A percentile compares a stretch with the other conserved stretches of the same genome.
These are phyloP conservation scores for Leucocoprinus sp. DNA, from an alignment of 768 basidiomycete species.

Conservation along the genomic window DNA sequence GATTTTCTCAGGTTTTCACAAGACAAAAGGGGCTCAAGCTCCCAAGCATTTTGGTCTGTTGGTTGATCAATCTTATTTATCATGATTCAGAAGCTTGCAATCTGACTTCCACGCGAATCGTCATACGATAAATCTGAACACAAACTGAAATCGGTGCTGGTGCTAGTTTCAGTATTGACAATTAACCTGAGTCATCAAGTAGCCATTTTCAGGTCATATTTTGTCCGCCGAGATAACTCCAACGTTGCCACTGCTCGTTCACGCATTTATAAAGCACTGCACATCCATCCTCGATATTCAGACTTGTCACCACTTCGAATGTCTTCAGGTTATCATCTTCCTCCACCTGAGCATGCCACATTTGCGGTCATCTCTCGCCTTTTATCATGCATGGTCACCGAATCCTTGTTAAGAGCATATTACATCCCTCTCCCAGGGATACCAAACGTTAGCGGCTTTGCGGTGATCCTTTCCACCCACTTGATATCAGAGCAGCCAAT, in stretches of 20 bases:
- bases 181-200: slow-evolving; percentile 5
- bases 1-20: neutral
- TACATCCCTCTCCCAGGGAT: slow-evolving; percentile 26
- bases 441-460: slow-evolving; percentile 23
- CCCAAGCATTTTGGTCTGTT: too few species aligned
- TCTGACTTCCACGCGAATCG: slow-evolving; percentile 3
- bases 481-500: slow-evolving; percentile 20
- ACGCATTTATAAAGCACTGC: slow-evolving; percentile 17
- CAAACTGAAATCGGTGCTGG: slow-evolving; percentile 1
- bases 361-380: slow-evolving; percentile 43
- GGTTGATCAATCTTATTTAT: neutral
- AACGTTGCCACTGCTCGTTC: neutral
- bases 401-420: slow-evolving; percentile 34
- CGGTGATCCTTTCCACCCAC: slow-evolving; percentile 31
- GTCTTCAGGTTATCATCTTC: slow-evolving; percentile 29
- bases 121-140: slow-evolving; percentile 9
- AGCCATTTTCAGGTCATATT: neutral
- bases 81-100: too few species aligned
- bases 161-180: slow-evolving; percentile 8
- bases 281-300: neutral
- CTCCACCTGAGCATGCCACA: slow-evolving; percentile 28
- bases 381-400: slow-evolving; percentile 41
- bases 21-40: too few species aligned
- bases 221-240: slow-evolving; percentile 2
- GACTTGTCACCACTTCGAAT: slow-evolving; percentile 15